phyloP scores from a whole-genome alignment of 768 basidiomycete species.

The Punctularia strigosozonata region DNA sequence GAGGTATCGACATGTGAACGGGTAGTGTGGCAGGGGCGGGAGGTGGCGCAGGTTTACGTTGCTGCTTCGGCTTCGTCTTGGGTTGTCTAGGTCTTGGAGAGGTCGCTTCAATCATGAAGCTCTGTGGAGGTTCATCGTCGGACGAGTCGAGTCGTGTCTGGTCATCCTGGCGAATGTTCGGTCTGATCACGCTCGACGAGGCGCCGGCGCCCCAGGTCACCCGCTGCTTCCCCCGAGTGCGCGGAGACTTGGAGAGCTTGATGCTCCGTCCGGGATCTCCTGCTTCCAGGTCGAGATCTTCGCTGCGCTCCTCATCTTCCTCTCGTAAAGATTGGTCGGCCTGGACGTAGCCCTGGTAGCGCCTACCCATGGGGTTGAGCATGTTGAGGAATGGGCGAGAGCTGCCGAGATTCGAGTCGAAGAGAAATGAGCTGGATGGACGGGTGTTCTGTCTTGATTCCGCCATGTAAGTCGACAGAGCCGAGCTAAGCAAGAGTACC shows the following conservation, averaged over 20 bases:
- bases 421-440: neutral
- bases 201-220: constrained; percentile 47
- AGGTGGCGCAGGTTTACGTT: constrained; percentile 1
- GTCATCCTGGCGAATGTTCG: constrained; percentile 65
- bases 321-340: constrained; percentile 61
- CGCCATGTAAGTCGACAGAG: neutral
- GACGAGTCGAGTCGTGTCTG: constrained; percentile 51
- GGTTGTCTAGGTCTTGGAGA: constrained; percentile 21
- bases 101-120: constrained; percentile 73
- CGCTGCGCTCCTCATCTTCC: constrained; percentile 54
- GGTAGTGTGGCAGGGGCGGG: constrained; percentile 7
- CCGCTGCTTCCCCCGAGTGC: constrained; percentile 34
- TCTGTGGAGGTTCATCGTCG: constrained; percentile 79
- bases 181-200: constrained; percentile 46
- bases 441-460: neutral
- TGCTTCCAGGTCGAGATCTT: constrained; percentile 48
- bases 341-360: constrained; percentile 65
- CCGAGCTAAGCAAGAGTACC: neutral
- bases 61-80: constrained; percentile 12
- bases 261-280: constrained; percentile 34
- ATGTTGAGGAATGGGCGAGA: constrained; percentile 74
- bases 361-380: constrained; percentile 69
- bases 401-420: constrained; percentile 21
- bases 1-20: constrained; percentile 42
- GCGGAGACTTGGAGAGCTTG: constrained; percentile 21